Conservation (phyloP, 768 basidiomycete species). For the Myochromella boudieri region DNA sequence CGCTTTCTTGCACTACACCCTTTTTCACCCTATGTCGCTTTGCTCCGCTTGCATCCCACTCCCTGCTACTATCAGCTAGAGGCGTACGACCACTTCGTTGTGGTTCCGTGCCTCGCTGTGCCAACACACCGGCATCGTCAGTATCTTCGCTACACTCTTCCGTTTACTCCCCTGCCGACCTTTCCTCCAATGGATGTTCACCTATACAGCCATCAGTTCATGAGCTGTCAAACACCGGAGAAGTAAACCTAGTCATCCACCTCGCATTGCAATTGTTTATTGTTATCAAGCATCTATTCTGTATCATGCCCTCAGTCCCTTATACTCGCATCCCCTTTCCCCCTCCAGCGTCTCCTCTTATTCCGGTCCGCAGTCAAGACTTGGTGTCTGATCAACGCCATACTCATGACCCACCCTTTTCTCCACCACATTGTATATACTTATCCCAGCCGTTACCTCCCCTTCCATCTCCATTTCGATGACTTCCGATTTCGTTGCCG, state of each 20-base stretch:
- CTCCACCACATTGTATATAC: no score
- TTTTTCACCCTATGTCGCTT: slow-evolving; percentile 39
- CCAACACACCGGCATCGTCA: slow-evolving; percentile 72
- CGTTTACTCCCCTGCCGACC: slow-evolving; percentile 20
- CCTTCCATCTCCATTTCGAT: slow-evolving; percentile 10
- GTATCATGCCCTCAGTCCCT: slow-evolving; percentile 17
- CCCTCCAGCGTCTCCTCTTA: background rate
- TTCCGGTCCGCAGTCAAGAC: slow-evolving; percentile 19
- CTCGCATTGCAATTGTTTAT: slow-evolving; percentile 44
- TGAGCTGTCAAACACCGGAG: slow-evolving; percentile 18
- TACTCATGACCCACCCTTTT: slow-evolving; percentile 13
- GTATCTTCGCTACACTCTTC: slow-evolving; percentile 25
- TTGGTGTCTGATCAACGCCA: slow-evolving; percentile 45
- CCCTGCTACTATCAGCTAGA: slow-evolving; percentile 59
- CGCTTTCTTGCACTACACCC: slow-evolving; percentile 56
- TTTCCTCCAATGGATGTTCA: slow-evolving; percentile 29
- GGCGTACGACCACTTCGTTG: slow-evolving; percentile 83
- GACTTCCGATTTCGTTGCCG: slow-evolving; percentile 14
- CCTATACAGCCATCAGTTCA: slow-evolving; percentile 15
- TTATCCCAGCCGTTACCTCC: slow-evolving; percentile 20
- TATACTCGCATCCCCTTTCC: slow-evolving; percentile 5
- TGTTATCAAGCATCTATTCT: slow-evolving; percentile 44
- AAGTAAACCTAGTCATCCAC: slow-evolving; percentile 17
- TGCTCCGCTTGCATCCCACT: slow-evolving; percentile 42
- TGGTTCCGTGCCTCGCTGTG: slow-evolving; percentile 78